Evolutionary conservation across 495 filamentous ascomycete genomes (phyloP).

Genomic region (Echria macrotheca): DNA sequence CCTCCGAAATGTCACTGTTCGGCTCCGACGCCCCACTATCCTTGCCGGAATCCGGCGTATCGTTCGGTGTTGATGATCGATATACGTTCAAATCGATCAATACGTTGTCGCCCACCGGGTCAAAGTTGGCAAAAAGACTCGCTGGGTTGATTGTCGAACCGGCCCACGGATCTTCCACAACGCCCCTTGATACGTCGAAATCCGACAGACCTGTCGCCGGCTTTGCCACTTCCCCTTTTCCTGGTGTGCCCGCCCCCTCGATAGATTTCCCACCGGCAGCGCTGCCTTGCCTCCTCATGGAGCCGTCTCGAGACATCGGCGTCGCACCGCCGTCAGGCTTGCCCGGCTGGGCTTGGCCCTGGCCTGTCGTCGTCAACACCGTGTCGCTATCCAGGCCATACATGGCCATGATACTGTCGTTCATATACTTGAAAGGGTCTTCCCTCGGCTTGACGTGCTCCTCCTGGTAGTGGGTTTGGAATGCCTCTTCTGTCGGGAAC

Average conservation of each 20-base stretch:
- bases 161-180: slow-evolving; percentile 30
- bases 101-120: slow-evolving; percentile 27
- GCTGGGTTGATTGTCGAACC: slow-evolving; percentile 42
- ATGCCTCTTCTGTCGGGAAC: slow-evolving; percentile 50
- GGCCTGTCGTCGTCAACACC: slow-evolving; percentile 34
- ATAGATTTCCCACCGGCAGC: slow-evolving; percentile 25
- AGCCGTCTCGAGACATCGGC: slow-evolving; percentile 43
- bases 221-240: slow-evolving; percentile 19
- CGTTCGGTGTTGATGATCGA: slow-evolving; percentile 45
- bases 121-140: slow-evolving; percentile 33
- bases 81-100: slow-evolving; percentile 44
- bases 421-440: slow-evolving; percentile 46
- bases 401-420: slow-evolving; percentile 38
- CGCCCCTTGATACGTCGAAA: slow-evolving; percentile 15
- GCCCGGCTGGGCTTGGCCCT: slow-evolving; percentile 37
- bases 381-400: slow-evolving; percentile 12
- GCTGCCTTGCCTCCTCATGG: slow-evolving; percentile 42
- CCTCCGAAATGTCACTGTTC: slow-evolving; percentile 50
- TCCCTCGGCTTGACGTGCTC: slow-evolving; percentile 50
- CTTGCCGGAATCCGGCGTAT: slow-evolving; percentile 53
- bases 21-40: slow-evolving; percentile 47
- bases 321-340: slow-evolving; percentile 32
- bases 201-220: slow-evolving; percentile 13
- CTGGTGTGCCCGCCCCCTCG: slow-evolving; percentile 30
- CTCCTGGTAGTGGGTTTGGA: slow-evolving; percentile 45